Conservation (phyloP, 1,284 basidiomycete genomes). For the Boletus sp. region DNA sequence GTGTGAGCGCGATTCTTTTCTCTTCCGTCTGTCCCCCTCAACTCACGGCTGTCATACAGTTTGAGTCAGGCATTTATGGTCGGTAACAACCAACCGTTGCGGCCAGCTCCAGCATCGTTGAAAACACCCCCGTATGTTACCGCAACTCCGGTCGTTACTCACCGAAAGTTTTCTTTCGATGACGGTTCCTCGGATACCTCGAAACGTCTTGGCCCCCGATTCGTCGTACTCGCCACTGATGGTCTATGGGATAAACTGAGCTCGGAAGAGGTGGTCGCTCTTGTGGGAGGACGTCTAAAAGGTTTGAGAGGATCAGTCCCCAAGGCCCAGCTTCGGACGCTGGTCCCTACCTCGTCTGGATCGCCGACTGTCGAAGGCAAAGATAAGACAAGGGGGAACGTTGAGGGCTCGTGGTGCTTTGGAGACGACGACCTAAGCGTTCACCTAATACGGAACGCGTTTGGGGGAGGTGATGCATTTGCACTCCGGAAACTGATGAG, state of each 20-base stretch:
- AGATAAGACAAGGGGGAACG: slow-evolving; percentile 39
- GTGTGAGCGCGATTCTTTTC: slow-evolving; percentile 47
- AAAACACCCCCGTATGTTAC: slow-evolving; percentile 96
- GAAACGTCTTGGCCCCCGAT: slow-evolving; percentile 47
- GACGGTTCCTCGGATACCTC: slow-evolving; percentile 18
- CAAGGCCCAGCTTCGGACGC: slow-evolving; percentile 51
- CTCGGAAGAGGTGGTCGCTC: slow-evolving; percentile 92
- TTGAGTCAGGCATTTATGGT: slow-evolving; percentile 67
- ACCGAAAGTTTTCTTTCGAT: slow-evolving; percentile 60
- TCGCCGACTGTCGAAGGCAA: slow-evolving; percentile 66
- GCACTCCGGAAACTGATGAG: slow-evolving; percentile 74
- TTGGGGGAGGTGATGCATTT: slow-evolving; percentile 80
- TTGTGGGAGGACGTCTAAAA: slow-evolving; percentile 82
- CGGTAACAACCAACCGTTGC: slow-evolving; percentile 59
- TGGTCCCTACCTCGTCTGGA: slow-evolving; percentile 57
- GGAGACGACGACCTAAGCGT: slow-evolving; percentile 85
- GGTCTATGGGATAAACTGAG: slow-evolving; percentile 95
- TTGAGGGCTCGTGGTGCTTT: slow-evolving; percentile 71
- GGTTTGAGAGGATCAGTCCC: slow-evolving; percentile 67
- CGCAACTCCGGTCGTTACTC: slow-evolving; percentile 86
- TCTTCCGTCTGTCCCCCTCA: neutral
- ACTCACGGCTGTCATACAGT: slow-evolving; percentile 38
- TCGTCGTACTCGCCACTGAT: slow-evolving; percentile 89
- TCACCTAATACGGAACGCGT: slow-evolving; percentile 92
- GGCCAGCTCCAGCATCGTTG: slow-evolving; percentile 57